phyloP scores from a whole-genome alignment of 2,329 filamentous ascomycete genomes.

The Juglanconis sp. region DNA sequence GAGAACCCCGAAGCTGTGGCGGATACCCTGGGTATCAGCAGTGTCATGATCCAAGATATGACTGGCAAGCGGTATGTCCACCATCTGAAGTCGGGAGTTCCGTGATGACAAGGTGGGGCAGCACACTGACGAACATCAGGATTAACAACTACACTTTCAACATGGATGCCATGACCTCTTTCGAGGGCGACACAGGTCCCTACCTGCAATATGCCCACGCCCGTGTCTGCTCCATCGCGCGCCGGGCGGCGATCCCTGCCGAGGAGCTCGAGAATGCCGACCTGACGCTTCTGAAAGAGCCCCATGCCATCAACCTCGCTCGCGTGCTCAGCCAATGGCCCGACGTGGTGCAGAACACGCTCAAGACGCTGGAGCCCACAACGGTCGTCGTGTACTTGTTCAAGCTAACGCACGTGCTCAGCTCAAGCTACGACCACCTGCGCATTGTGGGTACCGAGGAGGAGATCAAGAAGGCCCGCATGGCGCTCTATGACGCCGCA shows the following conservation, averaged over 20 bases:
- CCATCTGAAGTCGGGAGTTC: background rate
- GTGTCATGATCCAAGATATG: constrained; percentile 99
- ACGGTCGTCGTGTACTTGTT: constrained; percentile 63
- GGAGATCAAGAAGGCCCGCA: constrained; percentile 67
- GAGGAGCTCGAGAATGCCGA: constrained; percentile 63
- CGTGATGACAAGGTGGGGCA: constrained; percentile 8
- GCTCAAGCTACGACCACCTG: constrained; percentile 77
- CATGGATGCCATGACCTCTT: constrained; percentile 77
- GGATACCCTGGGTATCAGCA: constrained; percentile 86
- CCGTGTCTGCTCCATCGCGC: constrained; percentile 63
- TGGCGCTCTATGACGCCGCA: constrained; percentile 75
- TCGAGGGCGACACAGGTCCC: constrained; percentile 81
- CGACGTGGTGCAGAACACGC: constrained; percentile 77
- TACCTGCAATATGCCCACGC: constrained; percentile 83
- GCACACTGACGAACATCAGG: constrained; percentile 29
- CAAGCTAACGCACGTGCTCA: constrained; percentile 80
- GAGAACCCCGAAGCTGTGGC: constrained; percentile 77
- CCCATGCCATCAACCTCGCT: constrained; percentile 70
- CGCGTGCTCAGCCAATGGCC: constrained; percentile 81
- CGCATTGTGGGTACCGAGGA: constrained; percentile 77
- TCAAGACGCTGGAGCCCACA: constrained; percentile 74
- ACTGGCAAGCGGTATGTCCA: constrained; percentile 74
- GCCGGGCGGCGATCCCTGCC: constrained; percentile 49
- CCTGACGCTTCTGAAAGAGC: constrained; percentile 65
- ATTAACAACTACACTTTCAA: constrained; percentile 71